These are phyloP conservation scores for Colletotrichum camelliae DNA, from an alignment of 2,329 filamentous ascomycete genomes.

Conservation along the genomic window DNA sequence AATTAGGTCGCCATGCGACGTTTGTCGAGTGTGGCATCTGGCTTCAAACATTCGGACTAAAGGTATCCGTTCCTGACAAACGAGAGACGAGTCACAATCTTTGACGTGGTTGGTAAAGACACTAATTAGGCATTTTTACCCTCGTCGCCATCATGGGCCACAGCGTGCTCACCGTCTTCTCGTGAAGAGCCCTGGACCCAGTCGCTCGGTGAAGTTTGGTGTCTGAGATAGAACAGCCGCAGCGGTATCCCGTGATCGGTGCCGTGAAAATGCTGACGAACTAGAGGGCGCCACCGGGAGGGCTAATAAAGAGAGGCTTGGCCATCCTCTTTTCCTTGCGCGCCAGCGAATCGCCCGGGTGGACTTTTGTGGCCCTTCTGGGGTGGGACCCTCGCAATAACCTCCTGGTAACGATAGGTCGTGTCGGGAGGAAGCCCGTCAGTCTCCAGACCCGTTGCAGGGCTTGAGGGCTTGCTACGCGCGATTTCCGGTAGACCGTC, in stretches of 20 bases:
- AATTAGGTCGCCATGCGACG: background rate
- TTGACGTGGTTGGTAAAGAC: background rate
- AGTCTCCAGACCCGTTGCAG: background rate
- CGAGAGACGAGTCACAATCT: background rate
- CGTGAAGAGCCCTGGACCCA: background rate
- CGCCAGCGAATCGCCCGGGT: constrained; percentile 19
- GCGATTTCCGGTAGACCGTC: constrained; percentile 13
- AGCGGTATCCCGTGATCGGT: constrained; percentile 1
- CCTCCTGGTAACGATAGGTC: constrained; percentile 20
- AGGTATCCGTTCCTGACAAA: background rate
- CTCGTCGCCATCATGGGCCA: background rate
- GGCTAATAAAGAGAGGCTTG: constrained; percentile 13
- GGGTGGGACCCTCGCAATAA: constrained; percentile 12
- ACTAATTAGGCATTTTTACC: background rate
- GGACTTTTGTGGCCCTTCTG: constrained; percentile 9
- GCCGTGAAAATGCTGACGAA: background rate
- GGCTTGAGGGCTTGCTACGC: background rate
- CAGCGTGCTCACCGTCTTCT: constrained; percentile 10
- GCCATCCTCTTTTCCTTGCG: constrained; percentile 1
- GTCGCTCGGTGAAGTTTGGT: background rate
- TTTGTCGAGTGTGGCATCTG: background rate
- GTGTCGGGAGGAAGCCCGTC: constrained; percentile 14
- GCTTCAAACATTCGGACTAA: background rate
- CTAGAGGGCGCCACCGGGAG: background rate
- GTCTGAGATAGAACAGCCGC: constrained; percentile 9